Evolutionary conservation across 1,284 basidiomycete species (phyloP).

Genomic region (Ustanciosporium gigantosporum): DNA sequence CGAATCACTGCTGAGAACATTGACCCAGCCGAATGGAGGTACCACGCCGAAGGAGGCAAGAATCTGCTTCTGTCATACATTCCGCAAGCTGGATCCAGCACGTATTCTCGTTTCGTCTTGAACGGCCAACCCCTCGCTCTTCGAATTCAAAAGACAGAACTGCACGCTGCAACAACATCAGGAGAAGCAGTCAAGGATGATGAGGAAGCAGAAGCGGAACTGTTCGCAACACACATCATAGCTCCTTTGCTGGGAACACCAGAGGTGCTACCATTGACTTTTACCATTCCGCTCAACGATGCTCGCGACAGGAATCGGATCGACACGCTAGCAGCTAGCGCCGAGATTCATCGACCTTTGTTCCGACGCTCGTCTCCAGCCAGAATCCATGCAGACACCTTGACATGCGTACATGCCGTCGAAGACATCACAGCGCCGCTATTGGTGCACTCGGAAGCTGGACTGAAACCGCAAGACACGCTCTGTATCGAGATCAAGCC

Average conservation of each 20-base stretch:
- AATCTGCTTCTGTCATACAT: conserved; percentile 27
- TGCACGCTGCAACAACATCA: background rate
- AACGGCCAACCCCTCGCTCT: conserved; percentile 1
- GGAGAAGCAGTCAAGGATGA: background rate
- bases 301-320: conserved; percentile 9
- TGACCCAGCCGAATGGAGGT: conserved; percentile 27
- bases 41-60: conserved; percentile 40
- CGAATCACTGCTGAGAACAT: conserved; percentile 3
- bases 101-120: background rate
- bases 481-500: conserved; percentile 41
- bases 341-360: conserved; percentile 24
- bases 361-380: conserved; percentile 6
- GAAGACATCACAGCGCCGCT: conserved; percentile 26
- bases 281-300: conserved; percentile 7
- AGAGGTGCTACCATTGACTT: conserved; percentile 5
- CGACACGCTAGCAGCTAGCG: conserved; percentile 22
- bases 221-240: conserved; percentile 13
- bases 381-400: conserved; percentile 17
- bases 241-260: conserved; percentile 14
- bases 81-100: background rate
- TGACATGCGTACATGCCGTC: conserved; percentile 20
- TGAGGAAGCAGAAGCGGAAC: conserved; percentile 11
- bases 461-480: background rate
- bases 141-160: conserved; percentile 18
- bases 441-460: background rate